phyloP scores from a whole-genome alignment of 2,329 filamentous ascomycete genomes.

The Leptographium galeiforme region DNA sequence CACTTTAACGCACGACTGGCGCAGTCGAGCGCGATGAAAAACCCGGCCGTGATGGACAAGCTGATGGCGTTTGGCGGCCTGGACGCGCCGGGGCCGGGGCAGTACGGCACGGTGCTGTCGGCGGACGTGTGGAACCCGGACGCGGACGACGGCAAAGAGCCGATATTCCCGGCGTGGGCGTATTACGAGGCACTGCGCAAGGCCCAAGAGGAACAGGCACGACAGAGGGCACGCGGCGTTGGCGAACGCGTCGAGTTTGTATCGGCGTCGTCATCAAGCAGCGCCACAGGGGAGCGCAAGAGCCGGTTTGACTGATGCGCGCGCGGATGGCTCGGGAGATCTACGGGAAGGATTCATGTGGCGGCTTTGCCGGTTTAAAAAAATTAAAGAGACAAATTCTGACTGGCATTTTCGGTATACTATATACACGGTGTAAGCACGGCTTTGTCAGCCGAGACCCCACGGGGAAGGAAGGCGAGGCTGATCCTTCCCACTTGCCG shows the following conservation, averaged over 20 bases:
- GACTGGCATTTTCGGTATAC: no score
- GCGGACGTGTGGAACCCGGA: conserved; percentile 43
- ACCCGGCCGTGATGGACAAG: conserved; percentile 60
- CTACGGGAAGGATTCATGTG: no score
- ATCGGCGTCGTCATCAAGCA: conserved; percentile 12
- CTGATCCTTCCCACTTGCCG: no score
- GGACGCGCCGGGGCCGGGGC: conserved; percentile 25
- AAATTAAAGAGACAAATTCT: no score
- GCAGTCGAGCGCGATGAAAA: conserved; percentile 51
- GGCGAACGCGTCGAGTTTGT: conserved; percentile 40
- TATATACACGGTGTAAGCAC: no score
- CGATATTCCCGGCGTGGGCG: conserved; percentile 38
- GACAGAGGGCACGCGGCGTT: conserved; percentile 29
- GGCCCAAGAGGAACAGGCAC: conserved; percentile 30
- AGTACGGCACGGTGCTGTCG: conserved; percentile 52
- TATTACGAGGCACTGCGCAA: conserved; percentile 35
- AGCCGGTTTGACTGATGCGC: not conserved
- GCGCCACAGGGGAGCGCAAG: not conserved
- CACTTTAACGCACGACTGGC: conserved; percentile 70
- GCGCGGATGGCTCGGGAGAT: not conserved
- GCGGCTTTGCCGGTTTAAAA: no score
- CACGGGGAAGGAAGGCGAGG: no score
- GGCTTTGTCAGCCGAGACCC: no score
- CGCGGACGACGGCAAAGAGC: conserved; percentile 9
- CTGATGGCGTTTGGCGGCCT: conserved; percentile 53